Conservation (phyloP, 2,329 filamentous ascomycete species). For the Aureobasidium sp. region DNA sequence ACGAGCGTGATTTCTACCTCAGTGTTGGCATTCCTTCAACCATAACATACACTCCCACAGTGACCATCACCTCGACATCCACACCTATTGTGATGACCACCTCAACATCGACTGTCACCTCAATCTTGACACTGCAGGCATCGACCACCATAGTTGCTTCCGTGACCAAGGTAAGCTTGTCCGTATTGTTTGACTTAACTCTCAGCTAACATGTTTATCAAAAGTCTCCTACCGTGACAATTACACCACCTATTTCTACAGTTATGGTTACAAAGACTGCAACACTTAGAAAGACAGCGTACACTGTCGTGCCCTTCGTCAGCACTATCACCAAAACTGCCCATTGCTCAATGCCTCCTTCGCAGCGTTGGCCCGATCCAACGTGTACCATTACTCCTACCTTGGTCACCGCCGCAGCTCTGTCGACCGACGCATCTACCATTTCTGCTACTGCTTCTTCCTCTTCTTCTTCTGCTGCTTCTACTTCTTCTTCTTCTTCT, state of each 20-base stretch:
- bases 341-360: slow-evolving; percentile 22
- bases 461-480: slow-evolving; percentile 17
- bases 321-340: slow-evolving; percentile 25
- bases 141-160: slow-evolving; percentile 9
- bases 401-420: slow-evolving; percentile 15
- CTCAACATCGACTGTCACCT: neutral
- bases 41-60: slow-evolving; percentile 20
- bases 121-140: neutral
- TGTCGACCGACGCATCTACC: slow-evolving; percentile 9
- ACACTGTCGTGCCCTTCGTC: slow-evolving; percentile 12
- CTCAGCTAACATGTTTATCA: neutral
- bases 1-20: slow-evolving; percentile 33
- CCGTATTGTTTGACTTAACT: neutral
- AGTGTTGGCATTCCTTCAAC: slow-evolving; percentile 27
- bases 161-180: slow-evolving; percentile 3
- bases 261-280: slow-evolving; percentile 22
- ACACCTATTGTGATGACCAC: slow-evolving; percentile 15
- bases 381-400: slow-evolving; percentile 22
- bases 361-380: slow-evolving; percentile 19
- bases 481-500: slow-evolving; percentile 7
- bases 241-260: slow-evolving; percentile 15
- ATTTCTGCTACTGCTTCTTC: neutral
- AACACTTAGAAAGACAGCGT: slow-evolving; percentile 20
- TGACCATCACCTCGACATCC: slow-evolving; percentile 18
- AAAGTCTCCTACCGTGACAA: slow-evolving; percentile 12